Conservation (phyloP, 2,329 filamentous ascomycete species). For the Pseudocercospora macadamiae region DNA sequence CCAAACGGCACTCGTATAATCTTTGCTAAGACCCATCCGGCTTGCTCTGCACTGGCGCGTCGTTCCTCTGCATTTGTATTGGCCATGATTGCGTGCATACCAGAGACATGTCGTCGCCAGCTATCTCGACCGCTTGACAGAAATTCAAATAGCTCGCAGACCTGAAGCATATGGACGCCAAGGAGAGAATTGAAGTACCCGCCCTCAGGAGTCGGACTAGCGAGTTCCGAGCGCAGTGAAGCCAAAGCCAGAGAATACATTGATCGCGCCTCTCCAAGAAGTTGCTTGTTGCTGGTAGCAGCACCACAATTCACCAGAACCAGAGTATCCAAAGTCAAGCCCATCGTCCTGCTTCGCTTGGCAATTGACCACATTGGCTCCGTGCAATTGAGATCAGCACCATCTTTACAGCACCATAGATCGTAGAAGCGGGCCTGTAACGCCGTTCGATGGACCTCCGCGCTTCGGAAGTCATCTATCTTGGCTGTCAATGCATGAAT, state of each 20-base stretch:
- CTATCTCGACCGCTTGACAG: neutral
- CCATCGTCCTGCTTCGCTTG: neutral
- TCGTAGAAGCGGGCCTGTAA: neutral
- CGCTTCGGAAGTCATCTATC: neutral
- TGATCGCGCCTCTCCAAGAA: neutral
- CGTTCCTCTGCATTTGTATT: neutral
- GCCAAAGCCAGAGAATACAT: neutral
- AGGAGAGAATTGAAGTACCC: neutral
- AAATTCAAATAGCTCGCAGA: conserved; percentile 12
- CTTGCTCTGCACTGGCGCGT: neutral
- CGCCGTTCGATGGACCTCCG: neutral
- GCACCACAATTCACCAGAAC: neutral
- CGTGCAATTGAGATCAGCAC: neutral
- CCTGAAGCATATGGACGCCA: neutral
- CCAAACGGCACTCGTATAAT: conserved; percentile 9
- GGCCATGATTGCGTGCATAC: conserved; percentile 4
- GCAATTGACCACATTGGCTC: neutral
- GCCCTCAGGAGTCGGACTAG: neutral
- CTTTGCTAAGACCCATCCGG: conserved; percentile 4
- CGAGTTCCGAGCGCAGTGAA: neutral
- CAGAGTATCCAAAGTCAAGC: neutral
- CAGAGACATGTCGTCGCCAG: conserved; percentile 16
- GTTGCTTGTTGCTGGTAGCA: neutral
- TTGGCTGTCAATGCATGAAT: neutral
- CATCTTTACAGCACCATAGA: conserved; percentile 1